These are phyloP conservation scores for Arthroderma sp. DNA, from an alignment of 2,329 filamentous ascomycete genomes.

Conservation along the genomic window DNA sequence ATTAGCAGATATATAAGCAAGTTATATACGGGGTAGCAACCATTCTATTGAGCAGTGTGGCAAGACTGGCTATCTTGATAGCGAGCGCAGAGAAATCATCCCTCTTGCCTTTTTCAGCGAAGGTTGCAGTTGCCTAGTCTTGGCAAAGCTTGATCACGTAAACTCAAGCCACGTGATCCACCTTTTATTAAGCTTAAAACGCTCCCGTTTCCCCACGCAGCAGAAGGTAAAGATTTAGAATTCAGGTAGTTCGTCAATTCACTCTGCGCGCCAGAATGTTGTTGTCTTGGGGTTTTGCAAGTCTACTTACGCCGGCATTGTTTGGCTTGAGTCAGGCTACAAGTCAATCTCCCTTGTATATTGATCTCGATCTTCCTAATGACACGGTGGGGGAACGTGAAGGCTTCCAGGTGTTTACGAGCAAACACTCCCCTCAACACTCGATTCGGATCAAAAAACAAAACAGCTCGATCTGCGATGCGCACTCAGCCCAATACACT, in stretches of 20 bases:
- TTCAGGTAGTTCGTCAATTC: not conserved
- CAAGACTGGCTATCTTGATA: too few relatives aligned
- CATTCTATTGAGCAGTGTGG: too few relatives aligned
- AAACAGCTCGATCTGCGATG: constrained; percentile 14
- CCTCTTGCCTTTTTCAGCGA: not conserved
- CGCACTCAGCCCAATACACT: constrained; percentile 15
- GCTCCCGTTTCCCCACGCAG: not conserved
- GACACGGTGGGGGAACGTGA: not conserved
- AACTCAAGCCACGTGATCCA: not conserved
- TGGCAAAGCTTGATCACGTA: not conserved
- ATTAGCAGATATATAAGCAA: too few relatives aligned
- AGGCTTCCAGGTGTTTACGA: constrained; percentile 4
- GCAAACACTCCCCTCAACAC: constrained; percentile 10
- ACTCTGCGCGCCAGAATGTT: not conserved
- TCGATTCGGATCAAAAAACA: constrained; percentile 15
- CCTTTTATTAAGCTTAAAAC: not conserved
- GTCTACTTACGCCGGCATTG: not conserved
- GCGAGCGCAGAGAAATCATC: too few relatives aligned
- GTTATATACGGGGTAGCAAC: too few relatives aligned
- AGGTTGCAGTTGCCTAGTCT: not conserved
- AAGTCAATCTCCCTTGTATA: not conserved
- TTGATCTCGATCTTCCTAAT: not conserved
- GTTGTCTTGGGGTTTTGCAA: not conserved
- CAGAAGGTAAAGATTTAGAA: not conserved
- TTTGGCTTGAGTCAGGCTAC: not conserved